Conservation (phyloP, 495 filamentous ascomycete genomes). For the Penicillium atrosanguineum region DNA sequence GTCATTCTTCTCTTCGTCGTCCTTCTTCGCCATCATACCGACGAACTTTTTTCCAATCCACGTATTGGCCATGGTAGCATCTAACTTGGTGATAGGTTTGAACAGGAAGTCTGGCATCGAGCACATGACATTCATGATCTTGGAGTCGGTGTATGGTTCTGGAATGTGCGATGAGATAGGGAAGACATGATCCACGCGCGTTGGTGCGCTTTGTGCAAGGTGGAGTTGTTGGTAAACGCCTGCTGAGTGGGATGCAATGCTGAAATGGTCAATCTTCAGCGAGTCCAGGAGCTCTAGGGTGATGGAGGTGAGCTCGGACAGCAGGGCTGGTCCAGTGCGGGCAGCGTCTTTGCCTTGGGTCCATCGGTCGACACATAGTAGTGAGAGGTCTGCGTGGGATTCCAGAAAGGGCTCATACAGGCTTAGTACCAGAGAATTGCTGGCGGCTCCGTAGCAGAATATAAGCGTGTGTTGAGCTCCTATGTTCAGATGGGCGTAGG, state of each 20-base stretch:
- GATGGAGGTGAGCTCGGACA: conserved; percentile 3
- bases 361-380: conserved; percentile 7
- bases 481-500: conserved; percentile 3
- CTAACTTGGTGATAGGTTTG: conserved; percentile 1
- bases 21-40: too few species aligned
- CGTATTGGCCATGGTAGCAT: neutral
- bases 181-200: neutral
- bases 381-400: conserved; percentile 2
- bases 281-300: conserved; percentile 5
- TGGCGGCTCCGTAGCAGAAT: conserved; percentile 7
- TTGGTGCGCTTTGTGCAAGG: neutral
- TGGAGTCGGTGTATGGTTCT: neutral
- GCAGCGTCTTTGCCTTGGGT: conserved; percentile 4
- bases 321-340: neutral
- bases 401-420: neutral
- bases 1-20: too few species aligned
- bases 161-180: conserved; percentile 5
- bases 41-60: neutral
- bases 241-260: conserved; percentile 6
- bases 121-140: conserved; percentile 6
- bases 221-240: conserved; percentile 2
- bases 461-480: conserved; percentile 2
- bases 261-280: conserved; percentile 2
- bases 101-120: conserved; percentile 5
- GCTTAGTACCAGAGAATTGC: neutral